Conservation (phyloP, 495 filamentous ascomycete species). For the Pyrenula aspistea region DNA sequence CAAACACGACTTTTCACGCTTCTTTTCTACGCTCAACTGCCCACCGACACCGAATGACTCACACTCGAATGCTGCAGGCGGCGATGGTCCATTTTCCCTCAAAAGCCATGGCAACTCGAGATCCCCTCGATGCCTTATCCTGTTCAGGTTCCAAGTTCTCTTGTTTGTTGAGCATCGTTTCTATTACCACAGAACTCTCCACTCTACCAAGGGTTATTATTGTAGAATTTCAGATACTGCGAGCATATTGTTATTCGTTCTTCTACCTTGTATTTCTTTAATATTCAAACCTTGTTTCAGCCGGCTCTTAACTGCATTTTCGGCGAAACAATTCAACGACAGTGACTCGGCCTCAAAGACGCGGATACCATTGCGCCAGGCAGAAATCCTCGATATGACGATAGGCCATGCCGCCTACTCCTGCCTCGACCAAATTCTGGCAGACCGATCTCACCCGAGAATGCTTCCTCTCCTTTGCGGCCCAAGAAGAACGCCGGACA, state of each 20-base stretch:
- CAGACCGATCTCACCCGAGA: constrained; percentile 30
- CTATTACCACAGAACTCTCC: background rate
- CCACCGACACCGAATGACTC: background rate
- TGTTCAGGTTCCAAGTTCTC: background rate
- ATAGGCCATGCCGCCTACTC: constrained; percentile 3
- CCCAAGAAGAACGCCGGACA: constrained; percentile 27
- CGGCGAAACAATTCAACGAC: no score
- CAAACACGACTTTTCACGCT: background rate
- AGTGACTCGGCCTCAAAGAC: no score
- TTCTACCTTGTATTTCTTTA: no score
- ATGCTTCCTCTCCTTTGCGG: constrained; percentile 23
- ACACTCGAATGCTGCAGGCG: background rate
- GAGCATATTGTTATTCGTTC: background rate
- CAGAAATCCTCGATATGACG: background rate
- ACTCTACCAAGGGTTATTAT: background rate
- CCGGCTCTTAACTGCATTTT: no score
- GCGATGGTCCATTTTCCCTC: background rate
- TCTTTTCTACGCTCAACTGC: background rate
- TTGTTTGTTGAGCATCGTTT: background rate
- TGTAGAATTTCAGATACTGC: background rate
- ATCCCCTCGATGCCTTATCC: background rate
- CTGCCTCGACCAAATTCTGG: constrained; percentile 37
- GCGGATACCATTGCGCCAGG: background rate
- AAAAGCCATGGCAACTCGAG: background rate
- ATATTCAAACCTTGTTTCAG: no score